These are phyloP conservation scores for Penicillium manginii DNA, from an alignment of 495 filamentous ascomycete species.

Conservation along the genomic window DNA sequence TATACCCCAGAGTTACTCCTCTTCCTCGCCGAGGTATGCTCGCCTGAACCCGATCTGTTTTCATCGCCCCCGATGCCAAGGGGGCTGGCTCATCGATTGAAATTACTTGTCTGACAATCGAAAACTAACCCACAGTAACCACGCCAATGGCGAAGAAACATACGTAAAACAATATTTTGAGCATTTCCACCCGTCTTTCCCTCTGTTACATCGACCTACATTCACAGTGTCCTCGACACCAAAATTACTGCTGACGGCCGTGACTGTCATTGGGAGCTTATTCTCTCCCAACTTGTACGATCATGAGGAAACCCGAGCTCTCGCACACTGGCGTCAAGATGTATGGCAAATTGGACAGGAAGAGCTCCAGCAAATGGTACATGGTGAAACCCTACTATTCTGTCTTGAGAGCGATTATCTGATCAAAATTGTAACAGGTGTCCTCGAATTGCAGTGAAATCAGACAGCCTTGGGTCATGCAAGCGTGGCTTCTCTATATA, in stretches of 20 bases:
- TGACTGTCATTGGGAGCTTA: conserved; percentile 17
- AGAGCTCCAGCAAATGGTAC: conserved; percentile 9
- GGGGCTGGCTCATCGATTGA: neutral
- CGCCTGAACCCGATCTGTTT: neutral
- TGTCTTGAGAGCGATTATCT: conserved; percentile 4
- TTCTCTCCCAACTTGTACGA: conserved; percentile 9
- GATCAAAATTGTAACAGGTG: conserved; percentile 11
- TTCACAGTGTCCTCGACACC: conserved; percentile 17
- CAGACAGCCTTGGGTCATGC: conserved; percentile 16
- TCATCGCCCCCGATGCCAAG: neutral
- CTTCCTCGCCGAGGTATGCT: conserved; percentile 14
- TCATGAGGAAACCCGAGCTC: conserved; percentile 4
- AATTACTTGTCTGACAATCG: neutral
- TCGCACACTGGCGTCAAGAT: conserved; percentile 12
- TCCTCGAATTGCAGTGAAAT: conserved; percentile 12
- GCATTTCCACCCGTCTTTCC: conserved; percentile 19
- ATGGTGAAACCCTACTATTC: neutral
- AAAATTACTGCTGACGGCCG: conserved; percentile 13
- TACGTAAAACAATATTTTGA: conserved; percentile 21
- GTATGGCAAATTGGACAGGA: conserved; percentile 13
- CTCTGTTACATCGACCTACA: conserved; percentile 17
- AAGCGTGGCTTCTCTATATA: conserved; percentile 22
- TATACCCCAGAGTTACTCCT: conserved; percentile 2
- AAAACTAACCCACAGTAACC: neutral
- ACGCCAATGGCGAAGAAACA: conserved; percentile 8